Evolutionary conservation across 179 eudicot species (phyloP), one percentile per base, ranked within the genome.

Genomic region (Carnegiea gigantea): DNA sequence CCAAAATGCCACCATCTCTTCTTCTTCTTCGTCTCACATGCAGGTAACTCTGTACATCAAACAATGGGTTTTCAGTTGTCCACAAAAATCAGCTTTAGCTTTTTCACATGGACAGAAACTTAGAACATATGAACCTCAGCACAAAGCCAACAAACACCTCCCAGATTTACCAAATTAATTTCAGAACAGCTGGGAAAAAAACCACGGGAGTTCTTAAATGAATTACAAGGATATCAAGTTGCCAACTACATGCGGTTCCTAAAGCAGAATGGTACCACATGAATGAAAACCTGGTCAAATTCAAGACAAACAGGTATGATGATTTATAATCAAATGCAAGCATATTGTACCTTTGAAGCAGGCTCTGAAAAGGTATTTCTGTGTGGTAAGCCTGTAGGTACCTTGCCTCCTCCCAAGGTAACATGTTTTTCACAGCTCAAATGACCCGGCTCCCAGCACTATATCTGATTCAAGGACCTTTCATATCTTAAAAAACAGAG

Each of bases 1-100:
- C 90, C 83, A 76, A 90, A 87, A 15, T 26, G 83, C 90, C 92
- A 88, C 92, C 91, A 90, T 74, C 64, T 82, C 70, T 80, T 90
- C 88, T 81, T 87, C 84, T 74, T 90, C 84, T 85, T 87, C 48
- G 65, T 78, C 79, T 88, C 92, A n/a, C 73, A 14, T 28, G 87
- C 82, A 57, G 82, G 89, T 30, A 81, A 49, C 51, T 90, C 90
- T 90, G 89, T 82, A 51, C 12, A 83, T 6, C 44, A 3, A 14
- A 26, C 7, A 40, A 40, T 40, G 6, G 44, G 44, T 26, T 36
- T 13, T 70, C 46, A 70, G 10, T 12, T 30, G 46, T 70, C 26
- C 21, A 17, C 13, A 15, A 5, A 3, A 70, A 70, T 30, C 73
- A 33, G 10, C 46, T 70, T 70, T 4, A 36, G 15, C 40, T 36